Evolutionary conservation across 129 eudicot genomes (phyloP).

Genomic region (Lactuca sativa): DNA sequence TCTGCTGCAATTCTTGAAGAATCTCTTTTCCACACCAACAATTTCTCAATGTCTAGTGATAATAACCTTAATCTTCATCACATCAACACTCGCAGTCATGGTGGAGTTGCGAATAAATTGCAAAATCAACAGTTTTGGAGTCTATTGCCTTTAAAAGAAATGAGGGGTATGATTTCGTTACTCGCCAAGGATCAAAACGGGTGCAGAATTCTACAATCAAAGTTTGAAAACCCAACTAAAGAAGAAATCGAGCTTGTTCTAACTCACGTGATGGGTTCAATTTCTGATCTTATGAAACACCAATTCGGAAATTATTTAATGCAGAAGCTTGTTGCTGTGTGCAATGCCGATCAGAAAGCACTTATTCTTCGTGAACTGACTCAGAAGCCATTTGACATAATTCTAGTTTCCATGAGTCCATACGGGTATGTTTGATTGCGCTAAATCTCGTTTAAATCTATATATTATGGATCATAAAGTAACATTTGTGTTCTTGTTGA

Average conservation of each 20-base stretch:
- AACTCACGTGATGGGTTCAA: slow-evolving; percentile 38
- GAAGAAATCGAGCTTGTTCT: slow-evolving; percentile 53
- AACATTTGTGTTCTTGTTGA: slow-evolving; percentile 3
- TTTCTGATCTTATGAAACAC: slow-evolving; percentile 53
- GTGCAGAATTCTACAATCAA: slow-evolving; percentile 35
- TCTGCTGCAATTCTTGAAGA: background rate
- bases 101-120: slow-evolving; percentile 7
- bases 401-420: slow-evolving; percentile 41
- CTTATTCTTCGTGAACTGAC: slow-evolving; percentile 42
- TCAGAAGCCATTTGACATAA: slow-evolving; percentile 36
- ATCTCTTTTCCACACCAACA: background rate
- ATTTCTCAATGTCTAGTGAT: background rate
- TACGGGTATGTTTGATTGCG: slow-evolving; percentile 56
- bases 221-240: slow-evolving; percentile 37
- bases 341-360: slow-evolving; percentile 64
- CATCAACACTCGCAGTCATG: background rate
- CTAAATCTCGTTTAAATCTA: background rate
- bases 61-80: background rate
- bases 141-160: slow-evolving; percentile 21
- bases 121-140: slow-evolving; percentile 14
- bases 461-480: background rate
- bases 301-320: slow-evolving; percentile 53
- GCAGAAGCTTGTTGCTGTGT: slow-evolving; percentile 54
- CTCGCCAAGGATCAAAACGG: slow-evolving; percentile 52
- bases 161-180: slow-evolving; percentile 43